Base-by-base conservation (phyloP, 2,329 filamentous ascomycete species). In the Exophiala oligosperma region DNA sequence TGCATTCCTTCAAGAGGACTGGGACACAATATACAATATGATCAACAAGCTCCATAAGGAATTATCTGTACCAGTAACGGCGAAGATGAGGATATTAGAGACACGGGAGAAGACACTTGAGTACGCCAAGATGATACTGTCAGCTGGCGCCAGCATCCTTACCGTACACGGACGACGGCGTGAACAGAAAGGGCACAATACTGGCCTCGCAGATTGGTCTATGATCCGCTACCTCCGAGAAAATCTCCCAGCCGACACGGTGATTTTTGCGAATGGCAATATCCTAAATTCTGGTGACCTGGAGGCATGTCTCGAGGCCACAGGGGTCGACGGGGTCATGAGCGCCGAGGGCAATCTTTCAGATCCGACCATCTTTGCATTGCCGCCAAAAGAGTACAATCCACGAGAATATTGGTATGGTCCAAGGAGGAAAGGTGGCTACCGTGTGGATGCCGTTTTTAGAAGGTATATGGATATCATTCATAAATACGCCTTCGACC, bases 181-280 rank as follows among this genome's bases (percentile, higher is more conserved):
- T 63, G 92, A 97, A 69, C 93, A 97, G 73, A 99, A 99, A 77
- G 93, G 94, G 0, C 94, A 99, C 71, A 84, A 96, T 69, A 99
- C 94, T 0, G 94, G 94, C 0, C 67, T 97, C 37, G 94, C 94
- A 3, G 92, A 99, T 74, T 99, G 94, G 94, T 78, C 77, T n/a
- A 84, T 89, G 69, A 87, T 99, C 56, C 83, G 87, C 3, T 93
- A 90, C 69, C 75, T 99, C 64, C 81, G 94, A 49, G 90, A 96
- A 9, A 89, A 88, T 61, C 76, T 99, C 29, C 93, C 93, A 0
- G 77, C 82, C 1, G 92, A 97, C 49, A 95, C 92, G 6, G 94
- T 99, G 24, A 84, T 99, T 2, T 97, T 99, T 71, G 94, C 94
- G 2, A 99, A 99, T 72, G 94, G 94, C 11, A 99, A 99, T 70